Base-by-base conservation (phyloP, 805 yeast genomes). In the Wickerhamomyces queroliae region DNA sequence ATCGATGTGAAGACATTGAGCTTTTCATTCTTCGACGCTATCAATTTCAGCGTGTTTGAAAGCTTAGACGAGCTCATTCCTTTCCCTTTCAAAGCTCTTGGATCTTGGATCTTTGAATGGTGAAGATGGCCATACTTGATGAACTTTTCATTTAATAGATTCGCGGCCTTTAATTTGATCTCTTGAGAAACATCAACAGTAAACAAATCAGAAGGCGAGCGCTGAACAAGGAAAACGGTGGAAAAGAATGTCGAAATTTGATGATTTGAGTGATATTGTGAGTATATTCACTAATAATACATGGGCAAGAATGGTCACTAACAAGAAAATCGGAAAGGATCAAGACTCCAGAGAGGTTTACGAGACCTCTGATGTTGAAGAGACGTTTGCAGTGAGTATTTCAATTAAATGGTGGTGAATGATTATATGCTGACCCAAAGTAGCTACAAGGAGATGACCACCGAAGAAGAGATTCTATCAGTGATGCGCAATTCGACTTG, bases 1-100 rank as follows among this genome's bases (percentile, higher is more conserved):
- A 70, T 42, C 11, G 68, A 59, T 1, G 74, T 72, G 51, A 74
- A 74, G 2, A 70, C 59, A 44, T 66, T 67, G 49, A 48, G 66
- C 33, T 51, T 52, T n/a, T 47, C 33, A 30, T 30, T 33, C 27
- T 61, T 63, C 4, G 50, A 41, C 1, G 37, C 41, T 2, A 55
- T 48, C 3, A 18, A 15, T 16, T 18, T 18, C 12, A 60, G 29
- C 17, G 35, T 33, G 31, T 37, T 15, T 11, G 38, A 7, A 46
- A 34, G 10, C 39, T 12, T 16, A 4, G 32, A 11, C 48, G 17
- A n/a, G 51, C 58, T 9, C 39, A 31, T 13, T 28, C 40, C 43
- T n/a, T 7, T 5, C 24, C 7, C 22, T 12, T 11, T 35, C 22
- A 12, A 17, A n/a, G n/a, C n/a, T n/a, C n/a, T n/a, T n/a, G n/a